Evolutionary conservation across 345 rosid species (phyloP).

Genomic region (Diplotaxis tenuifolia): DNA sequence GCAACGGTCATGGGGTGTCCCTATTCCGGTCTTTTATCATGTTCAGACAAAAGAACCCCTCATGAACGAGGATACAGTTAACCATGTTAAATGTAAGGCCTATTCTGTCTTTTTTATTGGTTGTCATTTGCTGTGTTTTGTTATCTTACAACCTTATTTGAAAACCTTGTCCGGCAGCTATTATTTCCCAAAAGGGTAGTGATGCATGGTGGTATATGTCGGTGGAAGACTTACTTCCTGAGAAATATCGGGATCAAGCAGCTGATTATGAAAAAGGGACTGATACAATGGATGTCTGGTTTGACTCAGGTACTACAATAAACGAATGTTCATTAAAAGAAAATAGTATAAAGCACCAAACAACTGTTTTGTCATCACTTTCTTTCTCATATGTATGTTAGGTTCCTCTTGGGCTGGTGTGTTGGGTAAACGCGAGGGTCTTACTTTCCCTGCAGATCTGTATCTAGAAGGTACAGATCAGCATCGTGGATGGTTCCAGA

Average conservation of each 20-base stretch:
- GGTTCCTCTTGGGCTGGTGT: slow-evolving; percentile 99
- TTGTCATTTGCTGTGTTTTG: slow-evolving; percentile 7
- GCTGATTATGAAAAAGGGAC: slow-evolving; percentile 82
- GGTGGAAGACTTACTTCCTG: slow-evolving; percentile 84
- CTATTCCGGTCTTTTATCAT: slow-evolving; percentile 90
- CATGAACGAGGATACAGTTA: slow-evolving; percentile 78
- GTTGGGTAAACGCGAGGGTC: slow-evolving; percentile 60
- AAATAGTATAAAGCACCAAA: neutral
- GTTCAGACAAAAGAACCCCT: slow-evolving; percentile 77
- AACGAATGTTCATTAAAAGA: neutral
- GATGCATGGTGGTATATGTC: slow-evolving; percentile 98
- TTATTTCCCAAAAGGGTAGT: slow-evolving; percentile 76
- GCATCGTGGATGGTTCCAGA: slow-evolving; percentile 99
- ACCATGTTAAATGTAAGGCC: slow-evolving; percentile 77
- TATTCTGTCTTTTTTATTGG: neutral
- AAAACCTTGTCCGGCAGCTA: slow-evolving; percentile 49
- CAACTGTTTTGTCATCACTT: slow-evolving; percentile 19
- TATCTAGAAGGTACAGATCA: slow-evolving; percentile 98
- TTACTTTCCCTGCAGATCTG: slow-evolving; percentile 78
- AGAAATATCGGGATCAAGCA: slow-evolving; percentile 62
- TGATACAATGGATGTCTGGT: slow-evolving; percentile 99
- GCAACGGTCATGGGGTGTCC: slow-evolving; percentile 97
- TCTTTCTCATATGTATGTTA: slow-evolving; percentile 29
- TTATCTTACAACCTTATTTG: slow-evolving; percentile 6
- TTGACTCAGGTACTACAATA: slow-evolving; percentile 71